Evolutionary conservation across 164 flowering plant species (phyloP).

Genomic region (Magnolia changhungtana): DNA sequence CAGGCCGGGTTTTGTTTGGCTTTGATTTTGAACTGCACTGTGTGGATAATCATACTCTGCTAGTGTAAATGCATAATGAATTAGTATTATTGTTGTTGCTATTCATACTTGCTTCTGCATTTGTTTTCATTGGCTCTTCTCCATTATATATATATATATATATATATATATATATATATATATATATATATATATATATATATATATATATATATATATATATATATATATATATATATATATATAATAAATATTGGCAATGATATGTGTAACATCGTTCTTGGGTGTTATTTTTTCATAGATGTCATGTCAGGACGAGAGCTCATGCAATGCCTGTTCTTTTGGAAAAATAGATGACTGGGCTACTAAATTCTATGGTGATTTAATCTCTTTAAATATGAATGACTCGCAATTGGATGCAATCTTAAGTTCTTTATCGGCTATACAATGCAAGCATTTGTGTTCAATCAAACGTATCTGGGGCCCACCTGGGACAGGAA

Average conservation of each 20-base stretch:
- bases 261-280: neutral
- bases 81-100: neutral
- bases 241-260: neutral
- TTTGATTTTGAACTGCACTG: no score
- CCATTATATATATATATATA: neutral
- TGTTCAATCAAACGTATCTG: constrained; percentile 50
- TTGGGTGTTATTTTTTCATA: neutral
- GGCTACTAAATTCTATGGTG: neutral
- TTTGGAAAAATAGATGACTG: neutral
- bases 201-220: neutral
- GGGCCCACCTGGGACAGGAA: constrained; percentile 93
- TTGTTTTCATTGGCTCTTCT: neutral
- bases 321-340: constrained; percentile 17
- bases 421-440: constrained; percentile 28
- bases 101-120: neutral
- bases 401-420: constrained; percentile 59
- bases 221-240: neutral
- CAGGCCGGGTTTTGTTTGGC: no score
- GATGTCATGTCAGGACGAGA: constrained; percentile 10
- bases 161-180: neutral
- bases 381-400: constrained; percentile 14
- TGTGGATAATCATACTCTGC: no score
- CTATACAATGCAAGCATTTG: constrained; percentile 29
- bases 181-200: neutral
- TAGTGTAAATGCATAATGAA: neutral